Base-by-base conservation (phyloP, 495 filamentous ascomycete genomes). In the Hypoxylon cercidicola region DNA sequence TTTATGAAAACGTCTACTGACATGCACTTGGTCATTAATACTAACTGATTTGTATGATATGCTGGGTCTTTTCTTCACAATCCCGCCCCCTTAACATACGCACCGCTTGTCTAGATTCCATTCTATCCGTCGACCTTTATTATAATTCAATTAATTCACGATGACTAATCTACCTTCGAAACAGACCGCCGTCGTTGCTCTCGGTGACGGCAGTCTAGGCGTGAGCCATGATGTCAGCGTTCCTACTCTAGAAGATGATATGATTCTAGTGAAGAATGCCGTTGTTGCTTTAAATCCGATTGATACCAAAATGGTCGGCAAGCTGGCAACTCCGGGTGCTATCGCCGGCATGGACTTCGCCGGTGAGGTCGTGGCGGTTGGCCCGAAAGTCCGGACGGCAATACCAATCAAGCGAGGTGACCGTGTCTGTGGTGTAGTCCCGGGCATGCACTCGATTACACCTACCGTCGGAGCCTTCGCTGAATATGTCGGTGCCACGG, bases 401-500 rank as follows among this genome's bases (percentile, higher is more conserved):
- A 13, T 86, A 55, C 76, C 79, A 5, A 73, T 87, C 2, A 43
- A 23, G 20, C 20, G 32, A 37, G 78, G 75, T 25, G 83, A 62
- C 37, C 57, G 58, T 9, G 52, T 67, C 10, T 21, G 30, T 5
- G 58, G 85, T 12, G 75, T 81, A 41, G 70, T 74, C 1, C 81
- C 82, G 37, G 85, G 85, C 15, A 64, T 47, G 8, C 83, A 85
- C 56, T 58, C 72, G 9, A 57, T 69, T 1, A 58, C 79, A 39
- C 76, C 71, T 6, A 75, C 79, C 11, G 71, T 77, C 28, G 86
- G 86, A 3, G 63, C 77, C 2, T 89, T 88, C 61, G 82, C 77
- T 3, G 76, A 85, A 53, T 85, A 85, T 50, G 71, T 81, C 7
- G 72, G 72, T 6, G 81, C 74, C 4, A 80, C 75, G 1, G 78